Conservation (phyloP, 805 yeast species). For the Sugiyamaella chiloensis region DNA sequence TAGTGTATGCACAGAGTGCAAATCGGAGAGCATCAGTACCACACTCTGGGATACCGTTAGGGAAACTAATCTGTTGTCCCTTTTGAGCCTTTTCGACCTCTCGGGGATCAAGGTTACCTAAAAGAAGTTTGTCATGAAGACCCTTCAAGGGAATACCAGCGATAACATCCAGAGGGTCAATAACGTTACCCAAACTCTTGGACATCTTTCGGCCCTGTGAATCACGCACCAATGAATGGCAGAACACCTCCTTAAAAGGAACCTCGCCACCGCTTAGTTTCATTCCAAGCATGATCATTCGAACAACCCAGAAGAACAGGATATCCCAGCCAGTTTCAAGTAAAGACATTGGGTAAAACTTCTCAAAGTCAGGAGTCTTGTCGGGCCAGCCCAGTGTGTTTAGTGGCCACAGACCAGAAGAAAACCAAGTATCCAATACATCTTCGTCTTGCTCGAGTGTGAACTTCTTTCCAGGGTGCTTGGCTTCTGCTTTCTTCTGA, state of each 20-base stretch:
- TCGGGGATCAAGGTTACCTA: slow-evolving; percentile 84
- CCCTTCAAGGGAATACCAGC: slow-evolving; percentile 76
- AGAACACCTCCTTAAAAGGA: slow-evolving; percentile 95
- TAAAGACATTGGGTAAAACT: slow-evolving; percentile 87
- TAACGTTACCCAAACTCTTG: slow-evolving; percentile 92
- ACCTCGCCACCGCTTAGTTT: slow-evolving; percentile 78
- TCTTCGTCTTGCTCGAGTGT: slow-evolving; percentile 94
- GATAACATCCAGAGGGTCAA: slow-evolving; percentile 95
- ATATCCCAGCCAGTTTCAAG: slow-evolving; percentile 99
- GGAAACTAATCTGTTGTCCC: slow-evolving; percentile 88
- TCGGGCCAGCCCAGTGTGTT: slow-evolving; percentile 95
- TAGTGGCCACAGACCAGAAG: slow-evolving; percentile 97
- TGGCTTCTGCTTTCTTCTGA: slow-evolving; percentile 66
- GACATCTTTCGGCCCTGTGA: slow-evolving; percentile 99
- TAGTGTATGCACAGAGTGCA: slow-evolving; percentile 96
- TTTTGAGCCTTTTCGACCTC: slow-evolving; percentile 83
- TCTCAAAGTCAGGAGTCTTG: slow-evolving; percentile 64
- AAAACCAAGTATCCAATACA: slow-evolving; percentile 98
- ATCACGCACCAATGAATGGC: slow-evolving; percentile 97
- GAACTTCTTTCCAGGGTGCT: slow-evolving; percentile 67
- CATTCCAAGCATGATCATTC: slow-evolving; percentile 90
- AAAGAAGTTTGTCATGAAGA: slow-evolving; percentile 69
- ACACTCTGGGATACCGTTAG: slow-evolving; percentile 97
- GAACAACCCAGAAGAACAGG: slow-evolving; percentile 96
- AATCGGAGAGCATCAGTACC: slow-evolving; percentile 99